phyloP scores from a whole-genome alignment of 2,329 filamentous ascomycete genomes.

The Davidsoniella virescens region DNA sequence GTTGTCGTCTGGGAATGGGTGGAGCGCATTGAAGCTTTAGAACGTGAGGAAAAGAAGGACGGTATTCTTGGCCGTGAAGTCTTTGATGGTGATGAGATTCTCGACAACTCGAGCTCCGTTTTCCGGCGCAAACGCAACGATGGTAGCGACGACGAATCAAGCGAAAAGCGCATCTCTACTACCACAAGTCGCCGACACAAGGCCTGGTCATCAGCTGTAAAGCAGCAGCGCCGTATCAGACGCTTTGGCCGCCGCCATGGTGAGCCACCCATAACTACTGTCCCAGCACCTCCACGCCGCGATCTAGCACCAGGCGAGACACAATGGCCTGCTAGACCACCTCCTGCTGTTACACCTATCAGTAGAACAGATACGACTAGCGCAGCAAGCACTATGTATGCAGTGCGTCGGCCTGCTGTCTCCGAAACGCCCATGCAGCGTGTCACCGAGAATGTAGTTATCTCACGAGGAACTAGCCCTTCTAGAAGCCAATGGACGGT shows the following conservation, averaged over 20 bases:
- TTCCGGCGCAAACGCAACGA: conserved; percentile 14
- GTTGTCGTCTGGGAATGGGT: conserved; percentile 99
- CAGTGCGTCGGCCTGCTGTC: conserved; percentile 42
- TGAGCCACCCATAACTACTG: conserved; percentile 16
- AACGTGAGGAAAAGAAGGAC: conserved; percentile 86
- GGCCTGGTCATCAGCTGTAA: background rate
- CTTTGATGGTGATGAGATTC: conserved; percentile 87
- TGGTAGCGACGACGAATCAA: conserved; percentile 6
- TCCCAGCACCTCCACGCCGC: conserved; percentile 17
- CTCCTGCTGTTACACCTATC: conserved; percentile 37
- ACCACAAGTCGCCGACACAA: background rate
- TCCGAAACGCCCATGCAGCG: conserved; percentile 26
- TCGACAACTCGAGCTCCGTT: conserved; percentile 44
- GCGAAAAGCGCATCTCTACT: conserved; percentile 5
- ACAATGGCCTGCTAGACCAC: conserved; percentile 39
- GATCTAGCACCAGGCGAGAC: conserved; percentile 29
- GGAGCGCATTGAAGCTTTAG: conserved; percentile 79
- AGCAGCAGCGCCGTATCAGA: conserved; percentile 3
- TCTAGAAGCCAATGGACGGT: conserved; percentile 13
- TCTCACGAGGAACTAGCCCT: conserved; percentile 4
- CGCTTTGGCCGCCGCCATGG: background rate
- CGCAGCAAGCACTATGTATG: conserved; percentile 47
- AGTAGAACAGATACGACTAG: conserved; percentile 48
- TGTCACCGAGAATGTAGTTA: conserved; percentile 6
- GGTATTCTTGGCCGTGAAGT: conserved; percentile 81